These are phyloP conservation scores for Penicillium coffeae DNA, from an alignment of 495 filamentous ascomycete species.

Conservation along the genomic window DNA sequence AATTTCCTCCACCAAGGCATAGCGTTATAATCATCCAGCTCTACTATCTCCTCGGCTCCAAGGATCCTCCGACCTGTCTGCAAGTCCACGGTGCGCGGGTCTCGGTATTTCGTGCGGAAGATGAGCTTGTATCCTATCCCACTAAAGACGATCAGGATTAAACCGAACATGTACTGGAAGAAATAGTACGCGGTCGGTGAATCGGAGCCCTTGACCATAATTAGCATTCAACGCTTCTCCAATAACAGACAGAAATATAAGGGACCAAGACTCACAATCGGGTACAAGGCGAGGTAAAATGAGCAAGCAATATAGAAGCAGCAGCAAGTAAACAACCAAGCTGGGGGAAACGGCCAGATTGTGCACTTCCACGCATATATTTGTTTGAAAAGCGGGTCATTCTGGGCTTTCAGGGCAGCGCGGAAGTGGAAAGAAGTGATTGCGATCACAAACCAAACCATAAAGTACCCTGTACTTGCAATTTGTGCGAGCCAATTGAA, in stretches of 20 bases:
- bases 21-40: not conserved
- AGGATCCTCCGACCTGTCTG: not conserved
- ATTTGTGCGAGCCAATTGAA: constrained; percentile 27
- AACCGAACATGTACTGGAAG: constrained; percentile 30
- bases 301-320: constrained; percentile 8
- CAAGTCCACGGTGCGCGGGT: not conserved
- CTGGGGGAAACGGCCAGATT: constrained; percentile 27
- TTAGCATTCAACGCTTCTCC: constrained; percentile 5
- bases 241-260: not conserved
- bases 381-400: constrained; percentile 18
- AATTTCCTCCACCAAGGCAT: constrained; percentile 5
- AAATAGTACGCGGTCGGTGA: constrained; percentile 20
- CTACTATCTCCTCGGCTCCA: not conserved
- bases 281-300: constrained; percentile 2
- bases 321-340: constrained; percentile 15
- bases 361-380: constrained; percentile 25
- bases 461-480: constrained; percentile 27
- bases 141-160: constrained; percentile 17
- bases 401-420: constrained; percentile 26
- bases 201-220: constrained; percentile 6
- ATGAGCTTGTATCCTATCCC: not conserved
- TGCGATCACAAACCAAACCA: constrained; percentile 28
- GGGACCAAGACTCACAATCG: constrained; percentile 5
- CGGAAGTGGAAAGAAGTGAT: constrained; percentile 28
- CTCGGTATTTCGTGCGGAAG: constrained; percentile 1